Base-by-base conservation (phyloP, 192 early-diverging fungal species). In the Spizellomyces punctatus region DNA sequence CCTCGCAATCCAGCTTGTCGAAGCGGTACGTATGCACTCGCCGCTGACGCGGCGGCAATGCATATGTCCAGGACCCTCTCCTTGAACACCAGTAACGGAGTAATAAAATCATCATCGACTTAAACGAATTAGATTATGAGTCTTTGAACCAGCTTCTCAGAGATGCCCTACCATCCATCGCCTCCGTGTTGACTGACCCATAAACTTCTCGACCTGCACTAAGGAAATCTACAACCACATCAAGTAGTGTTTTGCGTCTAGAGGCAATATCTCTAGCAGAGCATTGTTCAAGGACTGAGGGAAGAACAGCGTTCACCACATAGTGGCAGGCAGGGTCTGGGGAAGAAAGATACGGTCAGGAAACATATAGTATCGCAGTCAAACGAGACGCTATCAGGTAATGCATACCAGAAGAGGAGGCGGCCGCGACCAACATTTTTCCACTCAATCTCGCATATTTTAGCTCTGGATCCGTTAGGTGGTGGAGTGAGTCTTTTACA, bases 21-120 rank as follows among this genome's bases (percentile, higher is more conserved):
- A 57, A 95, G 72, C 8, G 86, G 86, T 61, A 83, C 89, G 71
- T 93, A 91, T 74, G 94, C 91, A 69, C 91, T 90, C 46, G 87
- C 86, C 0, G 89, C 79, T 21, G 89, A 75, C 6, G 90, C 70
- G 8, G 92, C 86, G 8, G 83, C 79, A 17, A 84, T 86, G 67
- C 91, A 96, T 5, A 93, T 74, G 52, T 81, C 86, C 66, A 94
- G 90, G 64, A 93, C 81, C n/a, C 88, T 83, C 71, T 87, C 87
- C 75, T 96, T 94, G 68, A 86, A 92, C 0, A 88, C 55, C 6
- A 89, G 69, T 45, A 95, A 73, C 21, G 92, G 91, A 8, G 82
- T 88, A 14, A 78, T 64, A 64, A 88, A 78, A 36, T 86, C 86
- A 12, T 75, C 61, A 55, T 89, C 83, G 63, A 78, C 76, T 86